phyloP scores from a whole-genome alignment of 2,329 filamentous ascomycete species.

The Trichoderma koningii region DNA sequence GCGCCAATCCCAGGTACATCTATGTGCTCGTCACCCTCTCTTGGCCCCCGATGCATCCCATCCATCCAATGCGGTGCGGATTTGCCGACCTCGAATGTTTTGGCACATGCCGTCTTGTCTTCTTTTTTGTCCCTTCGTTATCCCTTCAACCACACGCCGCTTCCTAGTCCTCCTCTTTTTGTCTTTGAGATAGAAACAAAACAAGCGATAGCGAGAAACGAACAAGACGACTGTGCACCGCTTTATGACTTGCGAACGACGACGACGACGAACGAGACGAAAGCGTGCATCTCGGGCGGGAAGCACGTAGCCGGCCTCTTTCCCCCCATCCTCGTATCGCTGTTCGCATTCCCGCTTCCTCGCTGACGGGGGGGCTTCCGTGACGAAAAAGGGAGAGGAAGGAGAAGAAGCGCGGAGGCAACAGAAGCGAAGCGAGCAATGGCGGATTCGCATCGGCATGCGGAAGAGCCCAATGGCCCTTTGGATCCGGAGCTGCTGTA shows the following conservation, averaged over 20 bases:
- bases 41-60: background rate
- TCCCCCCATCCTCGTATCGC: too few relatives aligned
- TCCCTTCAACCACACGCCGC: too few relatives aligned
- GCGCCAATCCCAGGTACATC: background rate
- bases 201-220: background rate
- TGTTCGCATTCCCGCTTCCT: constrained; percentile 12
- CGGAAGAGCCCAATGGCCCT: constrained; percentile 53
- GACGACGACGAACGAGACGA: constrained; percentile 3
- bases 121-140: background rate
- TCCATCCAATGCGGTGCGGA: background rate
- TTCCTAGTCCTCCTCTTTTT: too few relatives aligned
- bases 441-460: constrained; percentile 52
- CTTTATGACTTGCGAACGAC: constrained; percentile 17
- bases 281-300: too few relatives aligned
- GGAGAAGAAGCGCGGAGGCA: background rate
- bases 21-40: background rate
- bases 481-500: constrained; percentile 87
- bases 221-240: background rate
- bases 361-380: background rate
- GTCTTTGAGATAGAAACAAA: too few relatives aligned
- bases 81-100: background rate
- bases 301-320: too few relatives aligned
- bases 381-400: background rate
- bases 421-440: constrained; percentile 37
- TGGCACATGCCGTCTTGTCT: background rate